These are phyloP conservation scores for Colletotrichum sp. DNA, from an alignment of 2,329 filamentous ascomycete genomes.

Conservation along the genomic window DNA sequence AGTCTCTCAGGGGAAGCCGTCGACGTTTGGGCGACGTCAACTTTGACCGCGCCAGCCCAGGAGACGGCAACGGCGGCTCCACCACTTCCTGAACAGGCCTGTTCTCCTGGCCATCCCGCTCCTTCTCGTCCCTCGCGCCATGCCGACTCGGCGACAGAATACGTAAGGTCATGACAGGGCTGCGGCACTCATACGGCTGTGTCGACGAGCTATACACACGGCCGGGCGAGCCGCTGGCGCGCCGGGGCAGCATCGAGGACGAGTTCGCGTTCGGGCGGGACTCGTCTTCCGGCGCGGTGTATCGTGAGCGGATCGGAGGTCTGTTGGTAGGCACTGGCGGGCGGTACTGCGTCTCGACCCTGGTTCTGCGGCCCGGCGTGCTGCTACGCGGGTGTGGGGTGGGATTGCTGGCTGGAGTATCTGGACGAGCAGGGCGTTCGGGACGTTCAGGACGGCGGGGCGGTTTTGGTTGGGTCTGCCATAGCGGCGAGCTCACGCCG, in stretches of 20 bases:
- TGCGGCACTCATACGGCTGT: background rate
- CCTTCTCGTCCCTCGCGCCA: background rate
- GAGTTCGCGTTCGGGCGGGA: background rate
- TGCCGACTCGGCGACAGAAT: conserved; percentile 7
- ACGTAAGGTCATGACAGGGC: conserved; percentile 10
- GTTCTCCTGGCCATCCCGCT: background rate
- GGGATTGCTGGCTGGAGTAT: background rate
- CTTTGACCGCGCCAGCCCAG: background rate
- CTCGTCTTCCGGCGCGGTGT: conserved; percentile 1
- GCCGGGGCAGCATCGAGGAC: background rate
- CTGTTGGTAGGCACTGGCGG: background rate
- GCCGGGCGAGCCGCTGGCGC: background rate
- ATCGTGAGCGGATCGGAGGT: background rate
- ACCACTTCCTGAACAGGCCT: background rate
- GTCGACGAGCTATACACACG: conserved; percentile 12
- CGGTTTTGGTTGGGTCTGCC: background rate
- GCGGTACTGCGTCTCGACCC: background rate
- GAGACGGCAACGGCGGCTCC: background rate
- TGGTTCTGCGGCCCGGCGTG: background rate
- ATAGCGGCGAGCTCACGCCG: background rate
- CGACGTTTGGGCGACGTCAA: background rate
- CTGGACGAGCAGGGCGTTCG: background rate
- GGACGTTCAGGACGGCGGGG: background rate
- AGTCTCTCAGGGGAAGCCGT: conserved; percentile 4
- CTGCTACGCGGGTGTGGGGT: background rate